Base-by-base conservation (phyloP, 1,284 basidiomycete species). In the Peniophora sp. region DNA sequence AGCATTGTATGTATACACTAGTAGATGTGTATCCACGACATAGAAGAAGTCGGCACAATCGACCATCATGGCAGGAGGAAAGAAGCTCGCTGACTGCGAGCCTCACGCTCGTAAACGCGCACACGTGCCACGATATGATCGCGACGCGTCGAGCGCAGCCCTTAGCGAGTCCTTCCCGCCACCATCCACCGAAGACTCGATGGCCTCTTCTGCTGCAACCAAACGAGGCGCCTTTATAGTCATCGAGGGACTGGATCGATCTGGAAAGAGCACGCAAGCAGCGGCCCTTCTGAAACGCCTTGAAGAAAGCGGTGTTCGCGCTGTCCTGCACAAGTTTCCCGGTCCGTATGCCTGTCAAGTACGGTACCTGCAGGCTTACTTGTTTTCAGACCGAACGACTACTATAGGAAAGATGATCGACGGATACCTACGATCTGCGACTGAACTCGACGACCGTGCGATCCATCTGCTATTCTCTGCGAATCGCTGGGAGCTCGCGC, bases 401-500 rank as follows among this genome's bases (percentile, higher is more conserved):
- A 66, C 88, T 0, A 97, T 95, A 50, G 96, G 96, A 8, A 77
- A 85, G 61, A 91, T 96, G 85, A 97, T 99, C 63, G 87, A 99
- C 66, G 78, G 85, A 11, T 99, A 99, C 69, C 75, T 99, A 52
- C 83, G 81, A 50, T 89, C 86, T 17, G 69, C 87, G 52, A 78
- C 85, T 9, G 92, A 98, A 20, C 75, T 98, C 49, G 92, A 97
- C 65, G 93, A 98, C 69, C 87, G 78, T 57, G 89, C 89, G 2
- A 86, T 99, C 51, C 96, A 99, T 64, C 80, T 98, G 1, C 79
- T 99, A 51, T 99, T 99, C 73, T 88, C 92, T 47, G 96, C 95
- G 1, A 99, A 99, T 65, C 81, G 96, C 20, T 99, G 97, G 96
- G 96, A 99, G 66, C 77, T 88, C 57, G 85, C 85, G 89, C 95